Percentiles rank a stretch among this genome's conserved stretches.
Conservation (phyloP, 148 eudicot genomes). For the Fallopia convolvulus region DNA sequence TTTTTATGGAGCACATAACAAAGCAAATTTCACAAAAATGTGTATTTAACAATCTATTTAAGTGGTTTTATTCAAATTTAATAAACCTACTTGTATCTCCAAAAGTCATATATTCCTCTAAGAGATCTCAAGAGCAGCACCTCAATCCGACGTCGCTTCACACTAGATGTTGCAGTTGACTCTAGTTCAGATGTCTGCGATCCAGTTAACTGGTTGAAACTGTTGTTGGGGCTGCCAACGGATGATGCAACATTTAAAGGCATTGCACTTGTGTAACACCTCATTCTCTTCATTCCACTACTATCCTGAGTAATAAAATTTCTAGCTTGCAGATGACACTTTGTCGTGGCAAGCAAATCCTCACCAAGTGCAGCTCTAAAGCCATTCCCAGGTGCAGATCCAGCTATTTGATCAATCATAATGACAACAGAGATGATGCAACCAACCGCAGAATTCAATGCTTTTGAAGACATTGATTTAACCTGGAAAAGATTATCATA, state of each 20-base stretch:
- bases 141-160: conserved; percentile 65
- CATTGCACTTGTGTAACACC: conserved; percentile 72
- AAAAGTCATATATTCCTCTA: background rate
- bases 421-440: conserved; percentile 80
- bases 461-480: conserved; percentile 62
- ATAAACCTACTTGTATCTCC: background rate
- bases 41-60: background rate
- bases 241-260: conserved; percentile 71
- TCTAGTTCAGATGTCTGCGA: conserved; percentile 63
- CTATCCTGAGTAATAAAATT: conserved; percentile 66
- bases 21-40: background rate
- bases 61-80: background rate
- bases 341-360: conserved; percentile 95
- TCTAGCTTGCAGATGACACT: conserved; percentile 83
- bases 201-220: conserved; percentile 44
- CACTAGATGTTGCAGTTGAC: conserved; percentile 72
- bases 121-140: conserved; percentile 22
- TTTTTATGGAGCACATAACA: background rate
- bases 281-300: conserved; percentile 70
- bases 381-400: conserved; percentile 97
- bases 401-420: conserved; percentile 88
- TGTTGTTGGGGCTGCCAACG: conserved; percentile 61
- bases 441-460: conserved; percentile 58
- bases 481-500: conserved; percentile 35
- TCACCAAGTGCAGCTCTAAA: conserved; percentile 95